A percentile compares a stretch with the other conserved stretches of the same genome.
These are phyloP conservation scores for Trichophyton benhamiae DNA, from an alignment of 2,329 filamentous ascomycete genomes.

Conservation along the genomic window DNA sequence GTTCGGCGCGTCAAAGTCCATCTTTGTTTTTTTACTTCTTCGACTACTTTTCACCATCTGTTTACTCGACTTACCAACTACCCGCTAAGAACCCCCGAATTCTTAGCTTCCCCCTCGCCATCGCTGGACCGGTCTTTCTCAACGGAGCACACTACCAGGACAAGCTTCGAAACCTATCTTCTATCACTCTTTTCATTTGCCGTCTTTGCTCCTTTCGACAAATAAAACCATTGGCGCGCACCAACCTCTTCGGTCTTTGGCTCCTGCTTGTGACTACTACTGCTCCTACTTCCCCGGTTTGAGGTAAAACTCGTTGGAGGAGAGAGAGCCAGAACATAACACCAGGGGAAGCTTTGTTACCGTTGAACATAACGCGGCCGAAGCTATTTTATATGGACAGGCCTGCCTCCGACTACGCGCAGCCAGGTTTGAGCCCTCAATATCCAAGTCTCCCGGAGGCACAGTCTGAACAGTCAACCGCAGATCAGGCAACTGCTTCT, in stretches of 20 bases:
- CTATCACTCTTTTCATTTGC: neutral
- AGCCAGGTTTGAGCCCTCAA: constrained; percentile 67
- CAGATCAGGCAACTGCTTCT: constrained; percentile 89
- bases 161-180: constrained; percentile 1
- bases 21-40: constrained; percentile 3
- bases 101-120: neutral
- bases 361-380: constrained; percentile 8
- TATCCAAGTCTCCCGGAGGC: constrained; percentile 42
- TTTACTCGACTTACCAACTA: neutral
- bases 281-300: neutral
- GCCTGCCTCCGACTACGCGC: constrained; percentile 63
- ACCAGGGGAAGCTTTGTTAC: constrained; percentile 2
- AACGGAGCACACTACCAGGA: neutral
- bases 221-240: constrained; percentile 1
- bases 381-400: constrained; percentile 38
- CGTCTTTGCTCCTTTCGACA: neutral
- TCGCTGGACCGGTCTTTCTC: neutral
- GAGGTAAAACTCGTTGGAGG: constrained; percentile 1
- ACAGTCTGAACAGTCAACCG: constrained; percentile 71
- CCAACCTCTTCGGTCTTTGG: neutral
- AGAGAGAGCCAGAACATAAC: constrained; percentile 7
- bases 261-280: neutral
- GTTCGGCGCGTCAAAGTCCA: constrained; percentile 4
- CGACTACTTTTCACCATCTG: neutral
- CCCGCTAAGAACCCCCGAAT: neutral